phyloP scores from a whole-genome alignment of 768 basidiomycete genomes.

The Xerocomellus amylosporus region DNA sequence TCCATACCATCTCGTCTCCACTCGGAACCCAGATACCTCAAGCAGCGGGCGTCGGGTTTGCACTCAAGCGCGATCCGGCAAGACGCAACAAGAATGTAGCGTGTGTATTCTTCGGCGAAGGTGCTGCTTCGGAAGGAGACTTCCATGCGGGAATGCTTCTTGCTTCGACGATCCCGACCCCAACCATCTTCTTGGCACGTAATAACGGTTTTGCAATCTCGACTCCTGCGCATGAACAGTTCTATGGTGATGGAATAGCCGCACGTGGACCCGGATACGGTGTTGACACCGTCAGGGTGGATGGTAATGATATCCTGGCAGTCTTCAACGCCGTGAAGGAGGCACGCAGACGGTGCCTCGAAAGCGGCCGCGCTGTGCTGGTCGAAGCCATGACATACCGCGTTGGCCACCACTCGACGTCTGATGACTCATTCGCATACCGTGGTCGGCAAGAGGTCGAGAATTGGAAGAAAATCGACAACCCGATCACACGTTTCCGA shows the following conservation, averaged over 20 bases:
- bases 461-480: slow-evolving; percentile 87
- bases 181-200: slow-evolving; percentile 69
- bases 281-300: slow-evolving; percentile 86
- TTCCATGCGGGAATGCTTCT: slow-evolving; percentile 90
- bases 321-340: slow-evolving; percentile 73
- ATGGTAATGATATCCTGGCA: slow-evolving; percentile 90
- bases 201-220: slow-evolving; percentile 96
- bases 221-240: slow-evolving; percentile 87
- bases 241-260: slow-evolving; percentile 89
- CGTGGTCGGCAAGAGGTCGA: slow-evolving; percentile 87
- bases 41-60: slow-evolving; percentile 90
- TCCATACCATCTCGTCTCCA: slow-evolving; percentile 92
- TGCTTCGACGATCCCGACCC: slow-evolving; percentile 72
- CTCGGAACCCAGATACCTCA: slow-evolving; percentile 94
- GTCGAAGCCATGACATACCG: slow-evolving; percentile 92
- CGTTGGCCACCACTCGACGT: slow-evolving; percentile 93
- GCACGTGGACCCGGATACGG: slow-evolving; percentile 89
- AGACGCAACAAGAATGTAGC: slow-evolving; percentile 73
- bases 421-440: slow-evolving; percentile 95
- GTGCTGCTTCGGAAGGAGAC: slow-evolving; percentile 92
- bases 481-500: slow-evolving; percentile 83
- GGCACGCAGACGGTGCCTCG: slow-evolving; percentile 66
- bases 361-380: slow-evolving; percentile 77
- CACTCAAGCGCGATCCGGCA: slow-evolving; percentile 72
- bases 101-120: slow-evolving; percentile 90